Evolutionary conservation across 2,329 filamentous ascomycete species (phyloP), one percentile per base, ranked within the genome.

Genomic region (Fusarium setosum): DNA sequence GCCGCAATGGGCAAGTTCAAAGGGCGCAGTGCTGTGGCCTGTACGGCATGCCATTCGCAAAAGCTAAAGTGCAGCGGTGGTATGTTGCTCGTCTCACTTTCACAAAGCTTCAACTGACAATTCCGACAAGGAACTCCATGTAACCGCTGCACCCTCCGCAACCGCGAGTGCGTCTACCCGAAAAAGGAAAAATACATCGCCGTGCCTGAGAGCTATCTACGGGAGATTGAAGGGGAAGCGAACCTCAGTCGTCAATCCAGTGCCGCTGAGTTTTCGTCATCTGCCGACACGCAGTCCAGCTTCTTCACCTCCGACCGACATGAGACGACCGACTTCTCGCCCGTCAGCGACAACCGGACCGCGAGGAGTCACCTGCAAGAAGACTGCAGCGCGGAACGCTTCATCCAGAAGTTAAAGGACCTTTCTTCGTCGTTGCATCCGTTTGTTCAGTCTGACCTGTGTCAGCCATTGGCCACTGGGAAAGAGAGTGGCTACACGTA

Each of bases 11-110:
- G 48, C 50, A 57, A 35, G 44, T 61, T 61, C 59, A 61, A 61
- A 31, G 54, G 59, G 21, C 53, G 54, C 26, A 61, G 47, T 44
- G 41, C 54, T 44, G 48, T 53, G 31, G 59, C 54, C 17, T 61
- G 59, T 15, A 45, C 47, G 23, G 54, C 59, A 31, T 61, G 54
- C 42, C 54, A 58, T 41, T 34, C 59, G 13, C 59, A 61, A 38
- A 61, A 58, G 53, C 48, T 58, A 31, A 61, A 58, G 38, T 61
- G 59, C 54, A 58, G 42, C 47, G 58, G 58, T 15, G 53, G 58
- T 61, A 45, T 18, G 58, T n/a, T 3, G 3, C 32, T 26, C n/a
- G 32, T 9, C 44, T 47, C 29, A 32, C 17, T 21, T 48, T 10
- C n/a, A 6, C 32, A 12, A n/a, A 10, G 13, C 12, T 15, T n/a